phyloP scores from a whole-genome alignment of 257 asterid genomes.

The Fraxinus quadrangulata region DNA sequence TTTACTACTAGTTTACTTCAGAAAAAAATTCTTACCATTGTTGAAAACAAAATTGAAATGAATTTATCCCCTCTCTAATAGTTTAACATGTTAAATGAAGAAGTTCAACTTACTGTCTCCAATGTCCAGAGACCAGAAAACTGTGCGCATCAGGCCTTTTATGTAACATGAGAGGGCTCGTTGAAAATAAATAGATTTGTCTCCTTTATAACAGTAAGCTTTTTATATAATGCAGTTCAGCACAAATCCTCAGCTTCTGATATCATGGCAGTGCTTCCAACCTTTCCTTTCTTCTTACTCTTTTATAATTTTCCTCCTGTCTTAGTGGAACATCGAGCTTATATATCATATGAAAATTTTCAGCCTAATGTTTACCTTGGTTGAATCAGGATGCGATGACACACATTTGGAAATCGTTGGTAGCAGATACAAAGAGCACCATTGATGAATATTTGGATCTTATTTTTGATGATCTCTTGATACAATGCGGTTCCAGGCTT shows the following conservation, averaged over 20 bases:
- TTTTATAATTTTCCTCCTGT: constrained; percentile 3
- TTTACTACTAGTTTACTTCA: neutral
- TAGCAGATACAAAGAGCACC: constrained; percentile 80
- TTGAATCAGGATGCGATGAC: constrained; percentile 89
- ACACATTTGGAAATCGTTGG: constrained; percentile 91
- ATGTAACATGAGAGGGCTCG: neutral
- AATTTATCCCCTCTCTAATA: neutral
- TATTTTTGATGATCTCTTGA: constrained; percentile 81
- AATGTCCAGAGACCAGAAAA: neutral
- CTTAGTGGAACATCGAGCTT: constrained; percentile 22
- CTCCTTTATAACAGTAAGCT: neutral
- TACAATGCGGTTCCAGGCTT: constrained; percentile 93
- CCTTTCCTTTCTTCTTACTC: constrained; percentile 2
- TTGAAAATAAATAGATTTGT: neutral
- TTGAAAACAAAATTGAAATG: neutral
- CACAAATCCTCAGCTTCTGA: constrained; percentile 9
- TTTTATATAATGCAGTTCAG: neutral
- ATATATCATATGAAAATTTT: neutral
- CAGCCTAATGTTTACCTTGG: neutral
- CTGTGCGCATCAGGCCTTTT: neutral
- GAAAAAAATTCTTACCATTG: constrained; percentile 13
- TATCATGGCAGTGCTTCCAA: constrained; percentile 12
- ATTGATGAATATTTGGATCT: constrained; percentile 86
- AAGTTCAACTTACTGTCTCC: neutral
- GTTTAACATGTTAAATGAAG: neutral